Evolutionary conservation across 768 basidiomycete species (phyloP), one percentile per base, ranked within the genome.

Genomic region (Leccinum aurantiacum): DNA sequence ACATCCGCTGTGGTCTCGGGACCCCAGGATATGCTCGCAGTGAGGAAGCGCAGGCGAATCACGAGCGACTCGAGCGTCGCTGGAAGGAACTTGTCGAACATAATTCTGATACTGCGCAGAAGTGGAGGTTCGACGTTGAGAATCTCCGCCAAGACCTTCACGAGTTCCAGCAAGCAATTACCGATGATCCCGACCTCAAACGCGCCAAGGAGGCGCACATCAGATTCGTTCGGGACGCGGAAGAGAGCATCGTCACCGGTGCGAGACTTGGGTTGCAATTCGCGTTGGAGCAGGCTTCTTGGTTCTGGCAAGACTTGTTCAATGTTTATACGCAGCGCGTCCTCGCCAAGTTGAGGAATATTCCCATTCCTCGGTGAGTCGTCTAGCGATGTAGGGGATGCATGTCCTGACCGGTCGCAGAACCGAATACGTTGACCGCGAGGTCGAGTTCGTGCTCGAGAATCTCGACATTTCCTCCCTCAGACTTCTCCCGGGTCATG

Each of bases 291-390:
- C 81, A 86, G 50, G 80, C 82, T 6, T 81, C 85, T 1, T 91
- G 89, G 89, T 83, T 90, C 74, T 90, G 87, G 87, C 82, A 87
- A 69, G 93, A 95, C 61, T 60, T 93, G 7, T 87, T 91, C 77
- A 89, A 87, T 65, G 88, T 92, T 15, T 93, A 92, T 67, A 70
- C 89, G 1, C 91, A 91, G 15, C 80, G 81, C 9, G 35, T 83
- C 1, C 69, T 88, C 57, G 65, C 60, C 27, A 73, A 81, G 67
- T 62, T 90, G 69, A 82, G 83, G 64, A 81, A 83, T 55, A 72
- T 90, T 14, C 89, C 89, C 11, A 89, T 90, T 53, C 89, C 89
- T 6, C 81, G 88, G 88, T 84, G 59, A 17, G 77, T 64, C 10
- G 5, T 67, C 6, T 14, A 6, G 22, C 1, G 2, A 60, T 8